These are phyloP conservation scores for Chrysoporthe cubensis DNA, from an alignment of 2,329 filamentous ascomycete species.

Conservation along the genomic window DNA sequence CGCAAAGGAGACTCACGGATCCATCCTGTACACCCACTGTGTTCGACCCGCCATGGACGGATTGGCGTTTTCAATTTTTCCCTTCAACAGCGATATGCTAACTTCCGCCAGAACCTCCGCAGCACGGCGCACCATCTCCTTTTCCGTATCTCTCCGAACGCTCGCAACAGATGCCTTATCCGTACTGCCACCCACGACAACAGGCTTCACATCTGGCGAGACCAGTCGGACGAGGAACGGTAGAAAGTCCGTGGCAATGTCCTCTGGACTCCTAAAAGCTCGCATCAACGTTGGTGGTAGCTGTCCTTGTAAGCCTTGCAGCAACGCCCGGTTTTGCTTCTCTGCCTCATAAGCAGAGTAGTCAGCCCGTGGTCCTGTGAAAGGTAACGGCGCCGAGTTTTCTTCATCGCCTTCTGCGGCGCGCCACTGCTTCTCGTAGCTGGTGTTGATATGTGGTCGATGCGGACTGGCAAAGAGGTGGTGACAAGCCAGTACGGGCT, in stretches of 20 bases:
- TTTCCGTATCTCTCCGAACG: constrained; percentile 85
- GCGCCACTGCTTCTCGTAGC: constrained; percentile 51
- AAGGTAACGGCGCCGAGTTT: constrained; percentile 65
- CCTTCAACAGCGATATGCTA: constrained; percentile 79
- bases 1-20: constrained; percentile 67
- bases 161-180: constrained; percentile 67
- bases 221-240: constrained; percentile 85
- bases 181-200: constrained; percentile 72
- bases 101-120: constrained; percentile 83
- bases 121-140: constrained; percentile 76
- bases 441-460: constrained; percentile 47
- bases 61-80: constrained; percentile 66
- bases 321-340: constrained; percentile 75
- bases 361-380: constrained; percentile 80
- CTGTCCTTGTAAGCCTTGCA: constrained; percentile 74
- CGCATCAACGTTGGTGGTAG: constrained; percentile 74
- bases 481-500: constrained; percentile 88
- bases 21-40: constrained; percentile 89
- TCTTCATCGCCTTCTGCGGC: constrained; percentile 50
- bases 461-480: constrained; percentile 81
- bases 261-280: constrained; percentile 77
- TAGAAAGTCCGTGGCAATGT: constrained; percentile 79
- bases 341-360: constrained; percentile 79
- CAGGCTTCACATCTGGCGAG: constrained; percentile 87
- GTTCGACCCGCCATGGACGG: constrained; percentile 55